phyloP scores from a whole-genome alignment of 2,329 filamentous ascomycete genomes.

The Camillea tinctor region DNA sequence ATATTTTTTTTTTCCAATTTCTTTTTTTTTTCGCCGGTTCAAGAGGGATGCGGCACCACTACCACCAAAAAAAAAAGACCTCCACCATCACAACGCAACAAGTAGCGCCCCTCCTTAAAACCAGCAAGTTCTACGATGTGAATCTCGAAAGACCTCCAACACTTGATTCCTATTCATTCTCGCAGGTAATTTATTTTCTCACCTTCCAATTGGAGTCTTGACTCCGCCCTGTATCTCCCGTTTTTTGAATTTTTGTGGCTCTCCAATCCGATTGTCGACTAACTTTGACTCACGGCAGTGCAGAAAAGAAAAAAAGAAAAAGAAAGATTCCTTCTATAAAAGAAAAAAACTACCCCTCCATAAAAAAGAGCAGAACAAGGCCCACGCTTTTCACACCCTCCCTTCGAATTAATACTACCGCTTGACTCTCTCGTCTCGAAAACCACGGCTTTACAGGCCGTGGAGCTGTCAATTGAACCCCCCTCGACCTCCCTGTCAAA shows the following conservation, averaged over 20 bases:
- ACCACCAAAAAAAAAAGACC: no score
- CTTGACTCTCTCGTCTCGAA: neutral
- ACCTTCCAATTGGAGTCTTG: conserved; percentile 13
- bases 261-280: neutral
- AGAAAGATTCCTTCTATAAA: neutral
- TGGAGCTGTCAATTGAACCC: conserved; percentile 2
- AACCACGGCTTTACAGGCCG: conserved; percentile 6
- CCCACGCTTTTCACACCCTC: neutral
- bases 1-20: conserved; percentile 1
- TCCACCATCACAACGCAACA: no score
- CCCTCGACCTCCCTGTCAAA: neutral
- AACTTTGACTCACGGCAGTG: neutral
- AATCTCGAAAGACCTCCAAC: conserved; percentile 6
- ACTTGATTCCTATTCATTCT: conserved; percentile 21
- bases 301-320: neutral
- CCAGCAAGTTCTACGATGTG: conserved; percentile 14
- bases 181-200: conserved; percentile 21
- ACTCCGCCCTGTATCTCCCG: conserved; percentile 11
- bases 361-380: neutral
- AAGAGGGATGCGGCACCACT: conserved; percentile 1
- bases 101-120: conserved; percentile 2
- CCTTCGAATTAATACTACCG: neutral
- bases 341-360: neutral
- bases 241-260: conserved; percentile 9
- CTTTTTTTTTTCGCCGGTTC: neutral